These are phyloP conservation scores for Amanita rubescens DNA, from an alignment of 768 basidiomycete genomes.

Conservation along the genomic window DNA sequence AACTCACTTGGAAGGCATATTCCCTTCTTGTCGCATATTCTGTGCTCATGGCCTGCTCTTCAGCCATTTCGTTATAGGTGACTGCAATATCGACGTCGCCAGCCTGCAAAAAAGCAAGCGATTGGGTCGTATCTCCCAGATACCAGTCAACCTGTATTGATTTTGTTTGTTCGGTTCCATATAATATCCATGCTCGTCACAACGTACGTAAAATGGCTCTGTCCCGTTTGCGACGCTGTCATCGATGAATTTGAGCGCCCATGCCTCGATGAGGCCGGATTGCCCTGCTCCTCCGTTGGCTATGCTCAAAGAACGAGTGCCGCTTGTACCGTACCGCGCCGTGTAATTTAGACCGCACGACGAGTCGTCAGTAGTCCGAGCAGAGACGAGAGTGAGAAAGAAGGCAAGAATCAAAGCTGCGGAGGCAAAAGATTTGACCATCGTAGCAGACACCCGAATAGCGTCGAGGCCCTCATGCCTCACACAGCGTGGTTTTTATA, in stretches of 20 bases:
- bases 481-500: no score
- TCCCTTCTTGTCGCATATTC: constrained; percentile 25
- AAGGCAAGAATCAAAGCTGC: no score
- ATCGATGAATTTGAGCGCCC: constrained; percentile 41
- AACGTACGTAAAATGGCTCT: constrained; percentile 26
- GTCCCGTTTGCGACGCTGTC: constrained; percentile 23
- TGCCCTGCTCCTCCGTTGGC: constrained; percentile 46
- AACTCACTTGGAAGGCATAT: constrained; percentile 40
- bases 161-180: not conserved
- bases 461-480: no score
- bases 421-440: no score
- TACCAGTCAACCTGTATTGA: constrained; percentile 45
- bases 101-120: constrained; percentile 31
- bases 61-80: constrained; percentile 48
- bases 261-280: constrained; percentile 38
- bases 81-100: constrained; percentile 42
- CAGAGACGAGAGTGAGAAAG: no score
- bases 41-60: constrained; percentile 26
- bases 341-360: constrained; percentile 27
- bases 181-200: not conserved
- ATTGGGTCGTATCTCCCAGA: constrained; percentile 49
- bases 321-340: constrained; percentile 27
- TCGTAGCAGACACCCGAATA: no score
- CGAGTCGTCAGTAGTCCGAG: no score
- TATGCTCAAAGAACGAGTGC: constrained; percentile 34